Evolutionary conservation across 495 filamentous ascomycete species (phyloP), one percentile per base, ranked within the genome.

Genomic region (Immersiella caudata): DNA sequence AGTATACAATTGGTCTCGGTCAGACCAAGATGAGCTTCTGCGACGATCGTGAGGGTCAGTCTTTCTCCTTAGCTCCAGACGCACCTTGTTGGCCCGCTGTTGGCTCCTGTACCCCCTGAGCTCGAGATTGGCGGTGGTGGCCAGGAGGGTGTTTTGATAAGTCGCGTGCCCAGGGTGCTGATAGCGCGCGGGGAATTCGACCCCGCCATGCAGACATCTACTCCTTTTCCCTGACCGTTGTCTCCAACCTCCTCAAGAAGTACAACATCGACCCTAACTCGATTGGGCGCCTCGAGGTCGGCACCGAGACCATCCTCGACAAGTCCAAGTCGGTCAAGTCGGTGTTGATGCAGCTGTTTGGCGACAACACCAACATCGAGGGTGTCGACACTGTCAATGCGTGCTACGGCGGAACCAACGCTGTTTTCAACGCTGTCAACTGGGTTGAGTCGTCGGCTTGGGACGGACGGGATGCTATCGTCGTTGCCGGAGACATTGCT

Each of bases 21-120:
- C 95, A 98, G 89, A 98, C 94, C 71, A 97, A 95, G 83, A 99
- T 99, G 95, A 94, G 91, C 87, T 99, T 99, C 85, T 98, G 96
- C 79, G 95, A 99, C 85, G 95, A 99, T 80, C 87, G 93, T 74
- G 95, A 99, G 86, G 94, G 94, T 97, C 82, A 81, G 84, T 81
- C 54, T 6, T 60, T 71, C 68, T 62, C 21, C 52, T 26, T 60
- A 21, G 29, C 25, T 20, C 25, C 29, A 62, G 11, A 33, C 29
- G 24, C 21, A 26, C 26, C 52, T 29, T 22, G 25, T 26, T 56
- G 55, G n/a, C 40, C 26, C 7, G 8, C 18, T 22, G 25, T 14
- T 6, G 56, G 40, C 40, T 46, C 40, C 14, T 18, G 40, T 46
- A 14, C 40, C 40, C 40, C 40, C 40, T 46, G 40, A 46, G 16